Conservation (phyloP, 371 early-diverging fungal species). For the Chytridium lagenaria region DNA sequence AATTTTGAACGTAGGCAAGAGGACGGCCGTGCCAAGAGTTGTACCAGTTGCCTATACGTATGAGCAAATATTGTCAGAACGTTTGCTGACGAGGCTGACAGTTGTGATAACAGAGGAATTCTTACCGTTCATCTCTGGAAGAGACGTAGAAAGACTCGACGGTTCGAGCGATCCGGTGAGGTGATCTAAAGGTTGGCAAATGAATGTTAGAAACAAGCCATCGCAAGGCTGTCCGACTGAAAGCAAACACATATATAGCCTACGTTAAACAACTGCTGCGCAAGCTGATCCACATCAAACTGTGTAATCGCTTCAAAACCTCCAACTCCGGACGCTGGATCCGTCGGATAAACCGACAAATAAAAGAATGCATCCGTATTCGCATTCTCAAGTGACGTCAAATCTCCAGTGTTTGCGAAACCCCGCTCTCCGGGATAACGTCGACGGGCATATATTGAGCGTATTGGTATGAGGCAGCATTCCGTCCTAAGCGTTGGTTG, state of each 20-base stretch:
- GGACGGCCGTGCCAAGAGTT: slow-evolving; percentile 11
- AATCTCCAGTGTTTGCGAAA: neutral
- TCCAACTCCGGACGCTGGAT: too few species aligned
- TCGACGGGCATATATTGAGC: slow-evolving; percentile 36
- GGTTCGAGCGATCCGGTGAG: neutral
- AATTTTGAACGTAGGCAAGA: neutral
- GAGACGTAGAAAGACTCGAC: slow-evolving; percentile 5
- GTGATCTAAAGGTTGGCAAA: neutral
- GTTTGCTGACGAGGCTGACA: neutral
- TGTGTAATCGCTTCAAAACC: slow-evolving; percentile 5
- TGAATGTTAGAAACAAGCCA: neutral
- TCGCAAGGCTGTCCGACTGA: too few species aligned
- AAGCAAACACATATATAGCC: too few species aligned
- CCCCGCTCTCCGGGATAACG: neutral
- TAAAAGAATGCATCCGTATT: slow-evolving; percentile 37
- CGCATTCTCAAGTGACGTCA: neutral
- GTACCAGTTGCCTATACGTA: slow-evolving; percentile 13
- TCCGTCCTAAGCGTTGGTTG: slow-evolving; percentile 39
- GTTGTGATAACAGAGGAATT: neutral
- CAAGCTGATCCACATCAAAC: neutral
- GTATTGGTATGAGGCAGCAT: slow-evolving; percentile 40
- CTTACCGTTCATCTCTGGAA: slow-evolving; percentile 20
- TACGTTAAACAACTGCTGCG: slow-evolving; percentile 9
- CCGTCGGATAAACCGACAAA: slow-evolving; percentile 43
- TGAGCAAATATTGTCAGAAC: too few species aligned